A percentile compares a stretch with the other conserved stretches of the same genome.
phyloP scores from a whole-genome alignment of 306 rosid genomes.

The Rosa rugosa region DNA sequence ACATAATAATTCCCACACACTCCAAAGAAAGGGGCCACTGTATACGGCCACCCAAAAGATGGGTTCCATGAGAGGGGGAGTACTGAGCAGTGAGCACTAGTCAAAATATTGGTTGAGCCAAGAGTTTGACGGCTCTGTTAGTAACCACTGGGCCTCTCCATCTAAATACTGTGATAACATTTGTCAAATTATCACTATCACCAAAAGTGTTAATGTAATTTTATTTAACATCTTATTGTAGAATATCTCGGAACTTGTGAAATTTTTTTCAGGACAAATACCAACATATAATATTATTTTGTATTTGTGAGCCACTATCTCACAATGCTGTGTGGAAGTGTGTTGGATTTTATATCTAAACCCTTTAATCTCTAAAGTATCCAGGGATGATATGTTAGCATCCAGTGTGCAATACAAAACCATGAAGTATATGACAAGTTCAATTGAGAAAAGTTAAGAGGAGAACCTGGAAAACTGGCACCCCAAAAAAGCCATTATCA shows the following conservation, averaged over 20 bases:
- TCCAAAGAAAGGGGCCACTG: neutral
- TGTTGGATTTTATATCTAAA: neutral
- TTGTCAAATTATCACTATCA: neutral
- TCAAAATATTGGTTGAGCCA: neutral
- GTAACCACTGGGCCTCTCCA: neutral
- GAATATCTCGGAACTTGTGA: neutral
- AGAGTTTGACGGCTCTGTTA: neutral
- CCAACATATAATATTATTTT: neutral
- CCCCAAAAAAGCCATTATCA: constrained; percentile 64
- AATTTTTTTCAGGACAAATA: neutral
- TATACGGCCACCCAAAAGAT: neutral
- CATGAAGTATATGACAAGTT: constrained; percentile 5
- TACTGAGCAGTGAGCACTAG: neutral
- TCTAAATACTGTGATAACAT: neutral
- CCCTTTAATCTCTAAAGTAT: neutral
- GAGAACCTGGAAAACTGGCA: constrained; percentile 94
- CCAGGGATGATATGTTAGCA: neutral
- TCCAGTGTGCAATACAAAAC: neutral
- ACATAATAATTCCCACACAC: neutral
- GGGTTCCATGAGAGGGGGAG: neutral
- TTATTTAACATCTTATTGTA: neutral
- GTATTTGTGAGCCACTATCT: neutral
- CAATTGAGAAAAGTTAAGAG: constrained; percentile 27
- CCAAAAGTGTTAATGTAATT: neutral
- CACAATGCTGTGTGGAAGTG: neutral